Base-by-base conservation (phyloP, 176 grass and related monocot species). In the Poa pratensis region DNA sequence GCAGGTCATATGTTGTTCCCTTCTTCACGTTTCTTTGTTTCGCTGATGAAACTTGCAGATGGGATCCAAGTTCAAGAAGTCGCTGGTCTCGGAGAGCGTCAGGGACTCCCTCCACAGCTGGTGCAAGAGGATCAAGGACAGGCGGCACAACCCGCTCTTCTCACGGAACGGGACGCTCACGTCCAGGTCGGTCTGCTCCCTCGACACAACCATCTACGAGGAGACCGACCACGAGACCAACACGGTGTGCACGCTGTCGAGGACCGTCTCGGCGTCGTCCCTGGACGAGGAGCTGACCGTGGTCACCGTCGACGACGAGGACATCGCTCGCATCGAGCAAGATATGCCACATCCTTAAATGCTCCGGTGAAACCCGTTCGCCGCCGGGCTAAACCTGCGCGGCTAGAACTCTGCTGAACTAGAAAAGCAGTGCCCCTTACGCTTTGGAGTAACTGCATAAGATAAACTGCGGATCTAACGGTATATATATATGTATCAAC, bases 41-140 rank as follows among this genome's bases (percentile, higher is more conserved):
- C n/a, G 77, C 78, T 48, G 6, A 28, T 71, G 64, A 73, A 51
- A 53, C 13, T 28, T 77, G 49, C 70, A 98, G 96, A 98, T 95
- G 93, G 96, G 96, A 18, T 98, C 93, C 19, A 98, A 92, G 84
- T 95, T 94, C 80, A 94, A 98, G 88, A 98, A 94, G 75, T 90
- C 93, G 4, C 12, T 95, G 28, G 82, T 98, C 6, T 90, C 96
- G 1, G 93, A 98, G 80, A 88, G 87, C 23, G 93, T 98, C 1
- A 84, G 96, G 80, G 93, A 98, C 22, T 98, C 93, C 0, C 93
- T 95, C 4, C 96, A 98, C 55, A 94, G 89, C 86, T 98, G 96
- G 96, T 94, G 91, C 77, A 95, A 87, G 80, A 91, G 91, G 86
- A 94, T 95, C 37, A 95, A 88, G 54, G 89, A 81, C 39, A 92